Percentiles rank a stretch among this genome's conserved stretches.
Conservation (phyloP, 495 filamentous ascomycete genomes). For the Annulohypoxylon moriforme region DNA sequence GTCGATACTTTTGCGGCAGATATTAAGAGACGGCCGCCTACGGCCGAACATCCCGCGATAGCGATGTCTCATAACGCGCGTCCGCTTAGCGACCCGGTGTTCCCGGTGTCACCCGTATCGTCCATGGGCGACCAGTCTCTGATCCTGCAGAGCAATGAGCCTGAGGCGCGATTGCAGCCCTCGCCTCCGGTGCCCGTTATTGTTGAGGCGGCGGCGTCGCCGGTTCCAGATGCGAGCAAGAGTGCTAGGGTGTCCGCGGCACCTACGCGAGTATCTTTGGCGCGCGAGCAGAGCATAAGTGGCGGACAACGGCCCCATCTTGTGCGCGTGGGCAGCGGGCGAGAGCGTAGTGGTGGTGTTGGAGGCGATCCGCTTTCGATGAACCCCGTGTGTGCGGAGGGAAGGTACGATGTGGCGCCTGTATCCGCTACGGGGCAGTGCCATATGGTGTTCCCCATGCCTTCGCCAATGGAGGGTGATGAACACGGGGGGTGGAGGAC, state of each 20-base stretch:
- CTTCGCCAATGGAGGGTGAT: not conserved
- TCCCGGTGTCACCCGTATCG: conserved; percentile 30
- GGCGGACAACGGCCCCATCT: conserved; percentile 26
- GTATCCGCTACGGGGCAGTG: conserved; percentile 1
- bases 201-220: not conserved
- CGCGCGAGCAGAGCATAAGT: conserved; percentile 27
- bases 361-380: not conserved
- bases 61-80: conserved; percentile 21
- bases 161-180: not conserved
- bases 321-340: conserved; percentile 25
- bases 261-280: conserved; percentile 5
- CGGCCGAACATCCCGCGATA: conserved; percentile 24
- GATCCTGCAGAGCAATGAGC: not conserved
- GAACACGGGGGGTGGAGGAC: not conserved
- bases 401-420: not conserved
- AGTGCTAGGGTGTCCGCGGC: not conserved
- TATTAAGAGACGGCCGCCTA: conserved; percentile 14
- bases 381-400: not conserved
- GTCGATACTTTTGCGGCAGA: not conserved
- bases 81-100: conserved; percentile 20
- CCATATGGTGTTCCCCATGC: not conserved
- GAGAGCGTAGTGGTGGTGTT: not conserved
- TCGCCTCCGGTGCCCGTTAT: not conserved
- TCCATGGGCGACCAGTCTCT: not conserved
- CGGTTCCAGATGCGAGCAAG: not conserved